Evolutionary conservation across 192 early-diverging fungal genomes (phyloP).

Genomic region (Coemansia sp.): DNA sequence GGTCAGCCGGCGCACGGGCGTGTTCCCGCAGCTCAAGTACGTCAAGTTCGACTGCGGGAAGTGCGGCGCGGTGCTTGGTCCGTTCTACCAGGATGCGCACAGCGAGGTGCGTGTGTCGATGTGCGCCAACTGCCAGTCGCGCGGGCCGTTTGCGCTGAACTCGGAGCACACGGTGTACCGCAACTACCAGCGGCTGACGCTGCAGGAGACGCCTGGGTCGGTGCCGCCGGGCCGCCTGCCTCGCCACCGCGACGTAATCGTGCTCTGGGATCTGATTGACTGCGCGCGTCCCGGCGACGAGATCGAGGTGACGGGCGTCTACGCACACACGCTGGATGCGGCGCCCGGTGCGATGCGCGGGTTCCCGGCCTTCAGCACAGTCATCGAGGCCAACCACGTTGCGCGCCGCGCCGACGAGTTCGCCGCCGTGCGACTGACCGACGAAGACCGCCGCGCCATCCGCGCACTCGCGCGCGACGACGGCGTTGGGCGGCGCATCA

Average conservation of each 20-base stretch:
- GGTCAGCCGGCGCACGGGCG: conserved; percentile 88
- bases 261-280: conserved; percentile 96
- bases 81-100: conserved; percentile 90
- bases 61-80: conserved; percentile 87
- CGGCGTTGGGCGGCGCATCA: conserved; percentile 78
- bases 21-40: conserved; percentile 96
- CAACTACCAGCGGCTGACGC: conserved; percentile 94
- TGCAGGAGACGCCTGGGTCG: conserved; percentile 95
- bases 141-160: conserved; percentile 90
- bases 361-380: conserved; percentile 94
- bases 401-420: conserved; percentile 86
- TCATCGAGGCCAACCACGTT: conserved; percentile 97
- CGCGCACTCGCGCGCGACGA: conserved; percentile 74
- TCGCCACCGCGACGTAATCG: conserved; percentile 88
- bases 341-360: conserved; percentile 86
- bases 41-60: conserved; percentile 95
- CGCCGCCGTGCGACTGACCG: conserved; percentile 82
- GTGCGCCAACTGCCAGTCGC: conserved; percentile 86
- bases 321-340: conserved; percentile 92
- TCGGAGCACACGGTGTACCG: conserved; percentile 95
- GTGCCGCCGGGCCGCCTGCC: conserved; percentile 94
- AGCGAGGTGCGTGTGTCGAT: conserved; percentile 80
- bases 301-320: conserved; percentile 93
- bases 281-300: conserved; percentile 94
- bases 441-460: conserved; percentile 85